Percentiles rank a stretch among this genome's conserved stretches.
These are phyloP conservation scores for Ceratobasidium sp. DNA, from an alignment of 1,284 basidiomycete genomes.

Conservation along the genomic window DNA sequence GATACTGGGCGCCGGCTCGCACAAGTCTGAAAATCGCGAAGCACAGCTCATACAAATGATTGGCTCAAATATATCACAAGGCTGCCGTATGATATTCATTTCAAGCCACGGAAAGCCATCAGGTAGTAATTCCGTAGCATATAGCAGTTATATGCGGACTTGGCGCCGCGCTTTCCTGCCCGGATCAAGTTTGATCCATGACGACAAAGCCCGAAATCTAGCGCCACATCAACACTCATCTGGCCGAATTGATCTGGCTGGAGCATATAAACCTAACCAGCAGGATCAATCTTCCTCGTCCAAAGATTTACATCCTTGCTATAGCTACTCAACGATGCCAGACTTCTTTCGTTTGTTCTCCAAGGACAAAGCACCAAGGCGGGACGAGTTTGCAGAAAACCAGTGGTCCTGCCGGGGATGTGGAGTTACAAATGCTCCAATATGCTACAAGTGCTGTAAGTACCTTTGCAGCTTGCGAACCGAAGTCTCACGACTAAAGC, in stretches of 20 bases:
- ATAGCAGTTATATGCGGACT: conserved; percentile 7
- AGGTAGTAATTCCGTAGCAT: neutral
- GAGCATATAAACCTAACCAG: neutral
- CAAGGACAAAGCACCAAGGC: neutral
- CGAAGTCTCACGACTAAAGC: too few relatives aligned
- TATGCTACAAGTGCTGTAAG: conserved; percentile 38
- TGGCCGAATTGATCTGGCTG: neutral
- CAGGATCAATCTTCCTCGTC: neutral
- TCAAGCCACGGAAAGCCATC: neutral
- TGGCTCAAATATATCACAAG: too few relatives aligned
- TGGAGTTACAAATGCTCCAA: conserved; percentile 18
- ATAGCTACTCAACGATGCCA: neutral
- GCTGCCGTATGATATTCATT: neutral
- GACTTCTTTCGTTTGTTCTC: conserved; percentile 5
- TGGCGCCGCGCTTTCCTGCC: neutral
- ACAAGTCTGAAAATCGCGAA: too few relatives aligned
- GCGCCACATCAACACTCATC: neutral
- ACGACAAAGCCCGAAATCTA: neutral
- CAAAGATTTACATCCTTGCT: neutral
- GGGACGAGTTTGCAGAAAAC: conserved; percentile 3
- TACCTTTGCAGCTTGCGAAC: neutral
- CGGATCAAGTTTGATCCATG: neutral
- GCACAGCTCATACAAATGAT: too few relatives aligned
- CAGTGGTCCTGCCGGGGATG: conserved; percentile 29
- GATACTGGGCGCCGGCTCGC: too few relatives aligned